Evolutionary conservation across 148 eudicot genomes (phyloP).

Genomic region (Cornus florida): DNA sequence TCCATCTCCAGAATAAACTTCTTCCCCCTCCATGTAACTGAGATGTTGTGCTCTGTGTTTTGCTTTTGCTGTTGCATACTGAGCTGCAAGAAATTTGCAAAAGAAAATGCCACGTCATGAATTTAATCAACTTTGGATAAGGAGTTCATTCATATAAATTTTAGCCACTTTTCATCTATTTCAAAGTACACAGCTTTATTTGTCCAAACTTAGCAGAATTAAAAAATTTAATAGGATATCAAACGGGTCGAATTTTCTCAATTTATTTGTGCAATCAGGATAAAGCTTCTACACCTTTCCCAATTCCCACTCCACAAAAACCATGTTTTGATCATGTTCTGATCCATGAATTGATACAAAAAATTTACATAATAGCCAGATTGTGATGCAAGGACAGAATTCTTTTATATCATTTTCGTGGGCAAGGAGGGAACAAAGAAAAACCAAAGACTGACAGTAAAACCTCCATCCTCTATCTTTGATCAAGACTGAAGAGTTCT

Average conservation of each 20-base stretch:
- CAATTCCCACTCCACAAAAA: no score
- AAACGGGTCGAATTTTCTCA: no score
- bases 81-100: slow-evolving; percentile 30
- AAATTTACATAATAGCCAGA: no score
- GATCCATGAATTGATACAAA: no score
- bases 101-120: background rate
- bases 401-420: background rate
- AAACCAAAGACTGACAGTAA: background rate
- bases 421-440: background rate
- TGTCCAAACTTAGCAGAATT: no score
- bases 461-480: background rate
- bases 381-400: background rate
- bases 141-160: background rate
- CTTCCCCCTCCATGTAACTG: slow-evolving; percentile 74
- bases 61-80: slow-evolving; percentile 48
- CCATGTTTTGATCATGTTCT: no score
- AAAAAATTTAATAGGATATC: no score
- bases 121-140: background rate
- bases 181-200: background rate
- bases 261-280: no score
- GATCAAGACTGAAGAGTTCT: background rate
- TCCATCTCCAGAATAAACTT: slow-evolving; percentile 50
- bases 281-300: no score
- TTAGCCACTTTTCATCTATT: background rate
- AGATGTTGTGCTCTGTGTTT: slow-evolving; percentile 15